Conservation (phyloP, 2,329 filamentous ascomycete genomes). For the Cercospora zeina region DNA sequence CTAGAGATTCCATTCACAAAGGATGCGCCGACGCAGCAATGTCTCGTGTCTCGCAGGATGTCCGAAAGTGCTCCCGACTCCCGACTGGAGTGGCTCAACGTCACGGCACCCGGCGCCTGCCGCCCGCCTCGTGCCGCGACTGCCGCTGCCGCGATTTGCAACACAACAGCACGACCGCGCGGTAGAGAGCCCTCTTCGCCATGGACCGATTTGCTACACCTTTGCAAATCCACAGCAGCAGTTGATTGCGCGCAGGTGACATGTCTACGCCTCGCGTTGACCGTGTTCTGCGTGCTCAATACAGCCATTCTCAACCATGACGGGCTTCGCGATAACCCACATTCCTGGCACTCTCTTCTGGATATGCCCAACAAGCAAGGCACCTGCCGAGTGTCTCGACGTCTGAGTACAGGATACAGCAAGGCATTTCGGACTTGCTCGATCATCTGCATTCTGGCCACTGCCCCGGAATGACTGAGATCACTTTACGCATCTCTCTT, state of each 20-base stretch:
- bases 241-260: no score
- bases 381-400: background rate
- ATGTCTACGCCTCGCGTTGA: no score
- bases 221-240: background rate
- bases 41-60: background rate
- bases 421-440: constrained; percentile 37
- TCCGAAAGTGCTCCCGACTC: background rate
- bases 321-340: background rate
- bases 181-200: no score
- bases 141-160: background rate
- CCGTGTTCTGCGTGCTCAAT: background rate
- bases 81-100: background rate
- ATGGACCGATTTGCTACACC: background rate
- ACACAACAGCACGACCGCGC: no score
- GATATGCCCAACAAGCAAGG: constrained; percentile 7
- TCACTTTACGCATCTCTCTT: background rate
- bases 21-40: background rate
- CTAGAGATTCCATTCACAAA: background rate
- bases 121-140: background rate
- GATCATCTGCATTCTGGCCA: constrained; percentile 36
- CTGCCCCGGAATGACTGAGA: constrained; percentile 34
- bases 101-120: background rate
- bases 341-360: constrained; percentile 1
- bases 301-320: background rate
- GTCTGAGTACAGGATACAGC: constrained; percentile 17